Base-by-base conservation (phyloP, 331 rosid species). In the Pyrus hybrid region DNA sequence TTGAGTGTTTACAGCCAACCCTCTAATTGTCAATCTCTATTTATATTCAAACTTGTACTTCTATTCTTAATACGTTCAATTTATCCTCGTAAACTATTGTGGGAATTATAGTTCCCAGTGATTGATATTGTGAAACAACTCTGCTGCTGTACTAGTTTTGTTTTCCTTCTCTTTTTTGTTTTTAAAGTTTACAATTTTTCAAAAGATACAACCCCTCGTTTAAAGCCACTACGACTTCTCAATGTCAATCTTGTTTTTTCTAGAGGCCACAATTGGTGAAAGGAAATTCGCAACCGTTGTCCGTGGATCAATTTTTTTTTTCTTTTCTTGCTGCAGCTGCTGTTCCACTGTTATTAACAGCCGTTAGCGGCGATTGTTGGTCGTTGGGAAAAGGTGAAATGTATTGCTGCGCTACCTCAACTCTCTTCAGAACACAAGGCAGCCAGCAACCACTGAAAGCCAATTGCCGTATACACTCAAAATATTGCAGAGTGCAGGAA, bases 271-370 rank as follows among this genome's bases (percentile, higher is more conserved):
- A 95, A 70, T 80, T 95, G 88, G 99, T 95, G 77, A 95, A 95
- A 83, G 99, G 99, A 77, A 95, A 91, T 82, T 86, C 92, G 99
- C 99, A 95, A 78, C 97, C 92, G 68, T 95, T 89, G 79, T 95
- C 97, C 0, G 87, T 92, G 77, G 99, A 95, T 26, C 97, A 95
- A 28, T 2, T 28, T 2, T 28, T 28, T 28, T 28, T 28, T 28
- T 28, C 3, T 28, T 28, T 28, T 28, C 29, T 28, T 28, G 29
- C 29, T 28, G 90, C 29, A 7, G 53, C 47, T 21, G 87, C 28
- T 7, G 88, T 54, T 73, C 85, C 21, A 17, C 7, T 81, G 64
- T 77, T 80, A 2, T 79, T 87, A 3, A 80, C 88, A 3, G 79
- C 76, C 17, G 78, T 71, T 12, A 84, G 90, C 18, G 76, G 18